Conservation (phyloP, 2,329 filamentous ascomycete genomes). For the Exophiala aquamarina region DNA sequence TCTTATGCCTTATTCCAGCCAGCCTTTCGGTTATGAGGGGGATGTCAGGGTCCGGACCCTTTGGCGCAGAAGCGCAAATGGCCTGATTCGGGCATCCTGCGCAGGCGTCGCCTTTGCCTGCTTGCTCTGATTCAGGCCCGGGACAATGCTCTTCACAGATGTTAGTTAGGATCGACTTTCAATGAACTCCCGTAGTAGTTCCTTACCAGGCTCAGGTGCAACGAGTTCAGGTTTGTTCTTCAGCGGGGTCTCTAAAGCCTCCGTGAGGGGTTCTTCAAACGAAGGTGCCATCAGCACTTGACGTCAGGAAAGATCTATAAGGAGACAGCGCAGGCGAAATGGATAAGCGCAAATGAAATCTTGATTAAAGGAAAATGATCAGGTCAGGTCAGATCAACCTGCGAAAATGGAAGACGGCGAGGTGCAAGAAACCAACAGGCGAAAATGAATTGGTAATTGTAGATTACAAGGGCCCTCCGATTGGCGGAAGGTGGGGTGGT, state of each 20-base stretch:
- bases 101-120: conserved; percentile 74
- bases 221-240: conserved; percentile 81
- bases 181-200: not conserved
- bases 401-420: too few species aligned
- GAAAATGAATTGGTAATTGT: too few species aligned
- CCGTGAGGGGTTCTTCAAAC: conserved; percentile 70
- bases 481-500: too few species aligned
- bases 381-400: too few species aligned
- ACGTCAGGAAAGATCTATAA: too few species aligned
- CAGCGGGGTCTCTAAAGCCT: conserved; percentile 72
- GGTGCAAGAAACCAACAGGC: too few species aligned
- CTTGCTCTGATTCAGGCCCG: conserved; percentile 62
- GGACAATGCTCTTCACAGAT: conserved; percentile 75
- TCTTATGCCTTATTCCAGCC: conserved; percentile 80
- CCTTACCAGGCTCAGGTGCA: conserved; percentile 76
- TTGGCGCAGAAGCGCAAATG: conserved; percentile 91
- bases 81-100: conserved; percentile 92
- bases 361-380: too few species aligned
- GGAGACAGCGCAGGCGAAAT: not conserved
- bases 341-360: not conserved
- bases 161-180: conserved; percentile 1
- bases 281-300: conserved; percentile 72
- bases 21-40: conserved; percentile 83
- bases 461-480: too few species aligned
- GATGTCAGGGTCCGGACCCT: conserved; percentile 93